Conservation (phyloP, 108 stramenopile species). For the Cylindrotheca fusiformis region DNA sequence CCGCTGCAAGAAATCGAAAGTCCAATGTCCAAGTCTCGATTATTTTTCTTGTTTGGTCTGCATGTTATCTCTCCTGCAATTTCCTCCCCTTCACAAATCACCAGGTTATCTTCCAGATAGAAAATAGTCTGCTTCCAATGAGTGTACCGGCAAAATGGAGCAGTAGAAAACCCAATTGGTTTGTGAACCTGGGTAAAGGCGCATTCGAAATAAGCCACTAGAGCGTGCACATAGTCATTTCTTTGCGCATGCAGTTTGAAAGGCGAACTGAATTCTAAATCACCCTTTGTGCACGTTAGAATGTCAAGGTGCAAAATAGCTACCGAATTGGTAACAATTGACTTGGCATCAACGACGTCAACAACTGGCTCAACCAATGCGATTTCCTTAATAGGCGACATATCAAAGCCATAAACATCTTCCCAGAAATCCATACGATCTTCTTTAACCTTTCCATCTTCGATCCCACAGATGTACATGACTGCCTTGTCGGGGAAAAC, state of each 20-base stretch:
- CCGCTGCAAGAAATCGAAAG: conserved; percentile 58
- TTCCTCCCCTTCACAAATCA: conserved; percentile 64
- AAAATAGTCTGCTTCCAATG: conserved; percentile 98
- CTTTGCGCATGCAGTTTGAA: conserved; percentile 73
- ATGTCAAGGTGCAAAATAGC: conserved; percentile 91
- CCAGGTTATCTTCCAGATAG: conserved; percentile 59
- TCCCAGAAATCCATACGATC: conserved; percentile 90
- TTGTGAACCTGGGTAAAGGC: conserved; percentile 91
- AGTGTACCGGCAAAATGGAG: conserved; percentile 91
- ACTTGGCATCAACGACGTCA: conserved; percentile 86
- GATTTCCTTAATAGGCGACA: conserved; percentile 88
- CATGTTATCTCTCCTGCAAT: conserved; percentile 61
- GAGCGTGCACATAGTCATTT: conserved; percentile 88
- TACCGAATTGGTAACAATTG: conserved; percentile 73
- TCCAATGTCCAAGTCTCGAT: conserved; percentile 75
- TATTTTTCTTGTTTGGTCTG: conserved; percentile 66
- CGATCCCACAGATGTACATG: conserved; percentile 84
- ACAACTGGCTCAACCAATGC: conserved; percentile 94
- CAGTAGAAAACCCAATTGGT: conserved; percentile 94
- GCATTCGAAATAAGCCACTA: conserved; percentile 96
- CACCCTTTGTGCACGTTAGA: conserved; percentile 84
- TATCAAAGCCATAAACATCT: conserved; percentile 97
- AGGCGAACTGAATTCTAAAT: conserved; percentile 72
- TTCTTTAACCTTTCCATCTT: conserved; percentile 78
- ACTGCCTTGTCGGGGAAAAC: conserved; percentile 94